These are phyloP conservation scores for Aegilops longissima DNA, from an alignment of 176 grass and related monocot species.

Conservation along the genomic window DNA sequence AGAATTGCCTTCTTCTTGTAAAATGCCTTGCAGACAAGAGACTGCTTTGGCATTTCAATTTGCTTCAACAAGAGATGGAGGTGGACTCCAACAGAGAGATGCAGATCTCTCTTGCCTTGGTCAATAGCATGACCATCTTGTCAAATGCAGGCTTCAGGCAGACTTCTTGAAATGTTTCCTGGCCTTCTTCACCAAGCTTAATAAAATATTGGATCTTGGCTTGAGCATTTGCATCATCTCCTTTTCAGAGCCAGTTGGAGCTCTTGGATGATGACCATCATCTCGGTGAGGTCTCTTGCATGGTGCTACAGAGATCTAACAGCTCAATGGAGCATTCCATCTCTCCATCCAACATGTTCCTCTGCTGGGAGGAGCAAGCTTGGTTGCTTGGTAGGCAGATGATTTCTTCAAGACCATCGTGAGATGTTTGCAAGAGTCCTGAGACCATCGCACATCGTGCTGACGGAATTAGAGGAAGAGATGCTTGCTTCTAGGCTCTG, in stretches of 20 bases:
- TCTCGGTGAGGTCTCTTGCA: background rate
- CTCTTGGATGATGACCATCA: background rate
- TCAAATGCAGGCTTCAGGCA: background rate
- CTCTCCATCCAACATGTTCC: background rate
- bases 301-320: background rate
- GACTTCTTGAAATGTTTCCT: background rate
- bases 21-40: background rate
- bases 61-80: background rate
- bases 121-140: background rate
- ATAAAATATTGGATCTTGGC: background rate
- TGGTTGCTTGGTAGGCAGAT: background rate
- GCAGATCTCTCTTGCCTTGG: background rate
- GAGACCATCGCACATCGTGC: too few species aligned
- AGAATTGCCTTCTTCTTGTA: conserved; percentile 9
- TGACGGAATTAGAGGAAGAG: too few species aligned
- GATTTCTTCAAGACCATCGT: too few species aligned
- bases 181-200: background rate
- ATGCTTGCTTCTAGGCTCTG: too few species aligned
- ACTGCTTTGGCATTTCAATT: background rate
- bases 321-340: background rate
- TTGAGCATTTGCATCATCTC: background rate
- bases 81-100: background rate
- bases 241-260: background rate
- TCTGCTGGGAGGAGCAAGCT: background rate
- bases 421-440: too few species aligned